phyloP scores from a whole-genome alignment of 345 rosid genomes.

The Heritiera littoralis region DNA sequence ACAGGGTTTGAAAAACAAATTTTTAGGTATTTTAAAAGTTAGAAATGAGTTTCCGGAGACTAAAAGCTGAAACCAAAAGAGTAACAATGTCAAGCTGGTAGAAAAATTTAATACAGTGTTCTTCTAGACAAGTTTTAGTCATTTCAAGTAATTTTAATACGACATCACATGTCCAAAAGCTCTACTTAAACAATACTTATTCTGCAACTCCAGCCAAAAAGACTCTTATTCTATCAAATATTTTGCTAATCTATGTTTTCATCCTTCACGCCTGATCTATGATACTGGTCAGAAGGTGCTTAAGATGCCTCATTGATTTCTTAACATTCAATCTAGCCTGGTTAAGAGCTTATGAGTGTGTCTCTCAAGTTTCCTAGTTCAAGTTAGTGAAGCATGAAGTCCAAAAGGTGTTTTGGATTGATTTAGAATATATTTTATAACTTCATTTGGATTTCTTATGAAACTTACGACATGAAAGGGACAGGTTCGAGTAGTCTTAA shows the following conservation, averaged over 20 bases:
- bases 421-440: background rate
- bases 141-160: background rate
- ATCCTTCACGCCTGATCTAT: background rate
- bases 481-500: background rate
- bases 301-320: background rate
- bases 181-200: background rate
- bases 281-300: background rate
- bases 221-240: background rate
- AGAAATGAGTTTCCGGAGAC: background rate
- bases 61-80: conserved; percentile 13
- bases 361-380: background rate
- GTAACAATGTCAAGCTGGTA: background rate
- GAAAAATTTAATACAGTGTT: background rate
- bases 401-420: background rate
- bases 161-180: background rate
- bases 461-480: background rate
- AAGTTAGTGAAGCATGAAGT: background rate
- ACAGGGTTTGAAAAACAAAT: background rate
- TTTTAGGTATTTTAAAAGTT: background rate
- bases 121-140: background rate
- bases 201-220: background rate
- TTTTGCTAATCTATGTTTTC: background rate
- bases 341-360: background rate
- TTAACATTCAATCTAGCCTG: background rate
- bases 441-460: background rate